Conservation (phyloP, 495 filamentous ascomycete genomes). For the Aspergillus saccharolyticus region DNA sequence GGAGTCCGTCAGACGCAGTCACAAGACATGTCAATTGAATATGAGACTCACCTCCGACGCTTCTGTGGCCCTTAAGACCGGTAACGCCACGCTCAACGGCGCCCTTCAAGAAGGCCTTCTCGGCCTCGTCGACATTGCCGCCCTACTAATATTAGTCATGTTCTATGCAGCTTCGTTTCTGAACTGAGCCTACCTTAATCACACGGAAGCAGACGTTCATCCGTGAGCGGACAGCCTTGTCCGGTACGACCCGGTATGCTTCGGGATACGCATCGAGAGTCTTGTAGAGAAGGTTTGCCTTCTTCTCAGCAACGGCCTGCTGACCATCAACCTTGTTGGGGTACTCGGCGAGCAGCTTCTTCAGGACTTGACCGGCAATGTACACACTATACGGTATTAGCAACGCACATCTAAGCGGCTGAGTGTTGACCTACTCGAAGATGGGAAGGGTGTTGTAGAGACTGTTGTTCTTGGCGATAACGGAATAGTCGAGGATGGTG, state of each 20-base stretch:
- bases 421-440: slow-evolving; percentile 56
- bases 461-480: slow-evolving; percentile 78
- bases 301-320: slow-evolving; percentile 51
- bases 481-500: slow-evolving; percentile 73
- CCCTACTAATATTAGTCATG: slow-evolving; percentile 14
- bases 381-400: slow-evolving; percentile 52
- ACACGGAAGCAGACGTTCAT: slow-evolving; percentile 95
- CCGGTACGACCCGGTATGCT: slow-evolving; percentile 68
- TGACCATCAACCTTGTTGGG: slow-evolving; percentile 39
- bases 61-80: slow-evolving; percentile 78
- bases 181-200: slow-evolving; percentile 31
- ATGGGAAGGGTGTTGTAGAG: slow-evolving; percentile 95
- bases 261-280: slow-evolving; percentile 66
- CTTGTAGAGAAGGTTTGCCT: slow-evolving; percentile 69
- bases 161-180: background rate
- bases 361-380: slow-evolving; percentile 79
- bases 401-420: background rate
- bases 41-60: slow-evolving; percentile 68
- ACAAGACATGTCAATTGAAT: slow-evolving; percentile 31
- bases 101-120: slow-evolving; percentile 74
- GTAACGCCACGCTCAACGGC: slow-evolving; percentile 57
- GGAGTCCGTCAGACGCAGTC: slow-evolving; percentile 3
- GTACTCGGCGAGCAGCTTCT: slow-evolving; percentile 48
- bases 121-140: slow-evolving; percentile 54
- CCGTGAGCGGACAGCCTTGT: slow-evolving; percentile 65